phyloP scores from a whole-genome alignment of 2,329 filamentous ascomycete genomes.

The Lachnellula subtilissima region DNA sequence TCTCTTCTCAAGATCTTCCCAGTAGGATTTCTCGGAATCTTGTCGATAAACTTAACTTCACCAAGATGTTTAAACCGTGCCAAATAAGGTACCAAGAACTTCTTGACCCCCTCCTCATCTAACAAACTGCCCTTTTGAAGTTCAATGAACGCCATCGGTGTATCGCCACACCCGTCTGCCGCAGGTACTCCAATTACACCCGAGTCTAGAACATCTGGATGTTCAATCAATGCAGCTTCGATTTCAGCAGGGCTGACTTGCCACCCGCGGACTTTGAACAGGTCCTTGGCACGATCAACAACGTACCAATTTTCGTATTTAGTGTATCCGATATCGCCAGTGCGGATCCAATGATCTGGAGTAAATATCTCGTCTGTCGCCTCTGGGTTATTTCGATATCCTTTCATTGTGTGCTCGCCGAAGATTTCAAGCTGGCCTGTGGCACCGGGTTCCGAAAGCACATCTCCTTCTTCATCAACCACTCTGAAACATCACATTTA shows the following conservation, averaged over 20 bases:
- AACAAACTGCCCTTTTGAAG: conserved; percentile 28
- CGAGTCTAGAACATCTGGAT: conserved; percentile 40
- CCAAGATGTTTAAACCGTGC: conserved; percentile 64
- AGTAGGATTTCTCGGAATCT: conserved; percentile 63
- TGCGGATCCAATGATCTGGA: conserved; percentile 34
- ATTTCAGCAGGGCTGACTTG: conserved; percentile 45
- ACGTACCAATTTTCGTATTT: conserved; percentile 37
- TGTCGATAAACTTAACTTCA: conserved; percentile 60
- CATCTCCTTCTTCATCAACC: conserved; percentile 2
- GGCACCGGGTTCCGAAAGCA: conserved; percentile 14
- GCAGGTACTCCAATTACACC: conserved; percentile 41
- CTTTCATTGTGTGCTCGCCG: conserved; percentile 31
- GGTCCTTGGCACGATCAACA: conserved; percentile 39
- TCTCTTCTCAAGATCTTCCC: conserved; percentile 46
- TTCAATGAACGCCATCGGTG: conserved; percentile 51
- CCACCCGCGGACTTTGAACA: conserved; percentile 45
- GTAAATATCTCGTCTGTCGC: conserved; percentile 28
- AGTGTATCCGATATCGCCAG: conserved; percentile 42
- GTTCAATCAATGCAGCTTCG: conserved; percentile 40
- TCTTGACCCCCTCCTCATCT: conserved; percentile 46
- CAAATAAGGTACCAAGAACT: conserved; percentile 53
- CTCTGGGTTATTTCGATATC: conserved; percentile 33
- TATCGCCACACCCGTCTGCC: conserved; percentile 29
- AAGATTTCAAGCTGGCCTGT: conserved; percentile 23
- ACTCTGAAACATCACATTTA: conserved; percentile 5